Evolutionary conservation across 768 basidiomycete genomes (phyloP).

Genomic region (Neoboletus brunneissimus): DNA sequence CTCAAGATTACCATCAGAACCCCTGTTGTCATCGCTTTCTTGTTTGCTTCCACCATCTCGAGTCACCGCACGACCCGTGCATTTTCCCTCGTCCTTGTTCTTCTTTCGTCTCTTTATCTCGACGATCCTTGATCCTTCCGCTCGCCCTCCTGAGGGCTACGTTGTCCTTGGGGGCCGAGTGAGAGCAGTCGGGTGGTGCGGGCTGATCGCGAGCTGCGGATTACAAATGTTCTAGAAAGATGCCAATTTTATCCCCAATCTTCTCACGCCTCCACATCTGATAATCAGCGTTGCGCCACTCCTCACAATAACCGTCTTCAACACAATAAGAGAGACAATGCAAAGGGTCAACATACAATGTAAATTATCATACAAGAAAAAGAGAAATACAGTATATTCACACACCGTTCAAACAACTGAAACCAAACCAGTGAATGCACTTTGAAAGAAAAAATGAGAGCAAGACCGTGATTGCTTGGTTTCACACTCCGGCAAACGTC

Average conservation of each 20-base stretch:
- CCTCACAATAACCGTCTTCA: background rate
- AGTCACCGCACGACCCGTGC: constrained; percentile 11
- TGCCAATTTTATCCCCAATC: constrained; percentile 11
- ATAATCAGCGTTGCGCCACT: constrained; percentile 3
- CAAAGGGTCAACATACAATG: background rate
- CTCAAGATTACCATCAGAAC: constrained; percentile 21
- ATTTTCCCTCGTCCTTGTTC: background rate
- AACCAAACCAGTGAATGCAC: background rate
- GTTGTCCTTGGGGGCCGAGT: background rate
- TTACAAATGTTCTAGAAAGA: constrained; percentile 28
- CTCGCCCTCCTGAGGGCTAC: background rate
- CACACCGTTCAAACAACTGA: background rate
- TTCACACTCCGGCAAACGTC: background rate
- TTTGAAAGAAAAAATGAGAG: background rate
- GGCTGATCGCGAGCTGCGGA: constrained; percentile 2
- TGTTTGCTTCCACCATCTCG: constrained; percentile 27
- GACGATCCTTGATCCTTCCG: background rate
- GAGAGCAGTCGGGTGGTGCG: background rate
- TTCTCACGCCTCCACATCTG: constrained; percentile 15
- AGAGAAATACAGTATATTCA: background rate
- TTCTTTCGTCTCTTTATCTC: background rate
- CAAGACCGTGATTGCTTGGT: background rate
- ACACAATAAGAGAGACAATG: background rate
- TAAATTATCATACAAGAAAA: constrained; percentile 5
- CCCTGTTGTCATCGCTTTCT: constrained; percentile 10